Conservation (phyloP, 768 basidiomycete species). For the Pisolithus marmoratus region DNA sequence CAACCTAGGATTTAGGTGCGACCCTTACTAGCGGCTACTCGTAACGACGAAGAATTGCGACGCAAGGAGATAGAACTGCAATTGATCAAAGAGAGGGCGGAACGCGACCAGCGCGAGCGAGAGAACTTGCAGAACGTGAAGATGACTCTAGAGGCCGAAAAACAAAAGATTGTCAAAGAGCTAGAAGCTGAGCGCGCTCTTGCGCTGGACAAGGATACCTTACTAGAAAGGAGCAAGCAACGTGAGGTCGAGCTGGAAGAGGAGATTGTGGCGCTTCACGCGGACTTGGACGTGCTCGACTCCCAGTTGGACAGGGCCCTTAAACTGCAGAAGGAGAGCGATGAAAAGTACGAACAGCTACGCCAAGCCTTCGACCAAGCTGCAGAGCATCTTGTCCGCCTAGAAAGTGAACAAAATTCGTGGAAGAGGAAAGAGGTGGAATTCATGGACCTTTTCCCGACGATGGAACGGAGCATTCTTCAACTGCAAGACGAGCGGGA, state of each 20-base stretch:
- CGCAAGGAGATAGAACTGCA: slow-evolving; percentile 81
- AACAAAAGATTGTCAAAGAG: slow-evolving; percentile 73
- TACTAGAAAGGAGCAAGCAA: slow-evolving; percentile 78
- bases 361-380: slow-evolving; percentile 76
- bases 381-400: slow-evolving; percentile 75
- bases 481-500: slow-evolving; percentile 53
- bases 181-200: slow-evolving; percentile 79
- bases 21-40: slow-evolving; percentile 86
- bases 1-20: slow-evolving; percentile 54
- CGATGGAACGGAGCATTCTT: slow-evolving; percentile 55
- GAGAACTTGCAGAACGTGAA: slow-evolving; percentile 74
- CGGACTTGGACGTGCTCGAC: slow-evolving; percentile 79
- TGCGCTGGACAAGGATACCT: slow-evolving; percentile 74
- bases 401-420: slow-evolving; percentile 71
- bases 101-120: slow-evolving; percentile 78
- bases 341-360: slow-evolving; percentile 70
- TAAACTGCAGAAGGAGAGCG: slow-evolving; percentile 69
- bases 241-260: slow-evolving; percentile 85
- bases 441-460: slow-evolving; percentile 50
- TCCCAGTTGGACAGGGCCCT: slow-evolving; percentile 80
- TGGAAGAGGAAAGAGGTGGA: slow-evolving; percentile 63
- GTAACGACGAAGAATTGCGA: slow-evolving; percentile 87
- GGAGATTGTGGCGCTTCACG: slow-evolving; percentile 72
- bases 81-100: slow-evolving; percentile 76
- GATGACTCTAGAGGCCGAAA: slow-evolving; percentile 79